Conservation (phyloP, 2,329 filamentous ascomycete genomes). For the Aspergillus piperis region DNA sequence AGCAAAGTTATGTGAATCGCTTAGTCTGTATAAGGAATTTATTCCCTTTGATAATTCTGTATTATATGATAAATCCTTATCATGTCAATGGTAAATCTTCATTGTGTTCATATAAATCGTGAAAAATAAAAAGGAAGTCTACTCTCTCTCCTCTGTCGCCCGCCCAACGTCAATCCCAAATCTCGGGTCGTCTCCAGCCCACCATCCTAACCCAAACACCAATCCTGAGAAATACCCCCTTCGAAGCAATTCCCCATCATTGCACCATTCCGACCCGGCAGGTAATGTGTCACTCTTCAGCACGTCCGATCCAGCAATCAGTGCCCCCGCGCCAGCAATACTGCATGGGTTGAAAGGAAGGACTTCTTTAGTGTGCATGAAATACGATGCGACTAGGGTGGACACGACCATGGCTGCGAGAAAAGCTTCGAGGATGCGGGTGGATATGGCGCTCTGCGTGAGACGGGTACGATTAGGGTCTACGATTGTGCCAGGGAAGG, state of each 20-base stretch:
- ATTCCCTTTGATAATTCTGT: no score
- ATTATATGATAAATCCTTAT: no score
- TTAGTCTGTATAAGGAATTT: no score
- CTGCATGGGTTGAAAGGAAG: slow-evolving; percentile 30
- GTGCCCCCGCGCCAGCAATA: slow-evolving; percentile 27
- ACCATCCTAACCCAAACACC: slow-evolving; percentile 18
- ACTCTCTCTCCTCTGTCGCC: background rate
- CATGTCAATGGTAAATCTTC: background rate
- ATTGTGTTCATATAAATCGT: background rate
- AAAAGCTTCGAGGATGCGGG: slow-evolving; percentile 22
- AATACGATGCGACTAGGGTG: slow-evolving; percentile 12
- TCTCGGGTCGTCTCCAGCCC: slow-evolving; percentile 3
- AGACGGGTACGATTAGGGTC: slow-evolving; percentile 15
- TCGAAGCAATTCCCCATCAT: slow-evolving; percentile 17
- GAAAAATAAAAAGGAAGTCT: background rate
- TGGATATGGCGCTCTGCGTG: slow-evolving; percentile 24
- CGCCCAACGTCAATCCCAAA: background rate
- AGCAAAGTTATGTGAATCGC: no score
- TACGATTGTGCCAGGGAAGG: slow-evolving; percentile 10
- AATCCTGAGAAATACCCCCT: slow-evolving; percentile 12
- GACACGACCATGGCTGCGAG: slow-evolving; percentile 24
- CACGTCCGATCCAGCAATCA: slow-evolving; percentile 25
- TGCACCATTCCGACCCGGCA: slow-evolving; percentile 21
- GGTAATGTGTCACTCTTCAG: slow-evolving; percentile 16
- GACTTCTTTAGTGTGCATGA: slow-evolving; percentile 21